phyloP scores from a whole-genome alignment of 495 filamentous ascomycete genomes.

The Penicillium coffeae region DNA sequence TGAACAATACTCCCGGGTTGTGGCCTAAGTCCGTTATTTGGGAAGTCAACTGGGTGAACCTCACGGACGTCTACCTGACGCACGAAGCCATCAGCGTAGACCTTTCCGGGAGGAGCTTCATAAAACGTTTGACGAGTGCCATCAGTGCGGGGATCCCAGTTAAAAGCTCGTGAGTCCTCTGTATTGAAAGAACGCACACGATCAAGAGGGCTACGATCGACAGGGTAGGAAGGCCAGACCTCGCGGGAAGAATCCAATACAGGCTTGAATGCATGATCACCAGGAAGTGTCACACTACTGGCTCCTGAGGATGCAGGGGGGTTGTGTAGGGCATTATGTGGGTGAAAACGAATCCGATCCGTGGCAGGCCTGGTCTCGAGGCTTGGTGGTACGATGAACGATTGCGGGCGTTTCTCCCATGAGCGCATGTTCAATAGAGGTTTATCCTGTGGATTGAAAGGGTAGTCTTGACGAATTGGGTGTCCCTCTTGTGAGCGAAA shows the following conservation, averaged over 20 bases:
- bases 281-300: conserved; percentile 12
- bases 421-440: conserved; percentile 12
- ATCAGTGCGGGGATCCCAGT: conserved; percentile 14
- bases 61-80: conserved; percentile 33
- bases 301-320: conserved; percentile 8
- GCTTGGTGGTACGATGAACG: conserved; percentile 8
- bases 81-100: conserved; percentile 40
- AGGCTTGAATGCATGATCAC: conserved; percentile 15
- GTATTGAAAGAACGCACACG: conserved; percentile 8
- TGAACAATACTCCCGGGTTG: conserved; percentile 9
- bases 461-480: conserved; percentile 23
- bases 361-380: conserved; percentile 12
- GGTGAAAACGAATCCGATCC: conserved; percentile 16
- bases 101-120: conserved; percentile 16
- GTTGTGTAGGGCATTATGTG: conserved; percentile 9
- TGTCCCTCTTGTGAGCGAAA: conserved; percentile 15
- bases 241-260: conserved; percentile 8
- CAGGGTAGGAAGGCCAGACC: conserved; percentile 15
- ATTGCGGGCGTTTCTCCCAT: conserved; percentile 12
- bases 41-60: conserved; percentile 16
- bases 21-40: conserved; percentile 13
- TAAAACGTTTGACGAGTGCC: conserved; percentile 12
- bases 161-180: conserved; percentile 6
- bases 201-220: conserved; percentile 18
- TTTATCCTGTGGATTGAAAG: conserved; percentile 14